These are phyloP conservation scores for Clavariopsis aquatica DNA, from an alignment of 495 filamentous ascomycete species.

Conservation along the genomic window DNA sequence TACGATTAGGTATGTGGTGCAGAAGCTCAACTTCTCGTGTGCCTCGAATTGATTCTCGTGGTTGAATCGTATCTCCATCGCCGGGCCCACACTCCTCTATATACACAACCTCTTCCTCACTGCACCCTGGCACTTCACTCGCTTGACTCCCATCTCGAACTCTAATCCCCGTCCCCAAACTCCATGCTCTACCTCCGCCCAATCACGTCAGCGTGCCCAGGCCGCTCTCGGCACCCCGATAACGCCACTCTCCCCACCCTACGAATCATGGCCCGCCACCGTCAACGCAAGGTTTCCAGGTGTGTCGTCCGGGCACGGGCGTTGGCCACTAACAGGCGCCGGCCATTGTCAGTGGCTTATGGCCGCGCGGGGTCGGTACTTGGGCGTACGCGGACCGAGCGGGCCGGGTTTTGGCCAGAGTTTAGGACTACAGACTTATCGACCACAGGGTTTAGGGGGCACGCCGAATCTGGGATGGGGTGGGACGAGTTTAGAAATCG, in stretches of 20 bases:
- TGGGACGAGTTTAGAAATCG: too few species aligned
- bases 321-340: background rate
- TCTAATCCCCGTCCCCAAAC: background rate
- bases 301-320: background rate
- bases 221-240: background rate
- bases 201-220: background rate
- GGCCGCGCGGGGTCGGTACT: background rate
- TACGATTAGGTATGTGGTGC: too few species aligned
- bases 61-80: background rate
- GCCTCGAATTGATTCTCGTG: background rate
- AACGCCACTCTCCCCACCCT: background rate
- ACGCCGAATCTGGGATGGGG: too few species aligned
- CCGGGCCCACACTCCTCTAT: background rate
- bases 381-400: background rate
- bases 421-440: too few species aligned
- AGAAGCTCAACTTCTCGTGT: background rate
- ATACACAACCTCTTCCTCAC: background rate
- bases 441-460: background rate
- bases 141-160: background rate
- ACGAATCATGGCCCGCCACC: background rate
- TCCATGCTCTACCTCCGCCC: background rate
- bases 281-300: background rate
- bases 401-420: background rate
- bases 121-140: background rate
- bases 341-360: background rate